phyloP scores from a whole-genome alignment of 352 stramenopile species.

The Phytopythium aichiense region DNA sequence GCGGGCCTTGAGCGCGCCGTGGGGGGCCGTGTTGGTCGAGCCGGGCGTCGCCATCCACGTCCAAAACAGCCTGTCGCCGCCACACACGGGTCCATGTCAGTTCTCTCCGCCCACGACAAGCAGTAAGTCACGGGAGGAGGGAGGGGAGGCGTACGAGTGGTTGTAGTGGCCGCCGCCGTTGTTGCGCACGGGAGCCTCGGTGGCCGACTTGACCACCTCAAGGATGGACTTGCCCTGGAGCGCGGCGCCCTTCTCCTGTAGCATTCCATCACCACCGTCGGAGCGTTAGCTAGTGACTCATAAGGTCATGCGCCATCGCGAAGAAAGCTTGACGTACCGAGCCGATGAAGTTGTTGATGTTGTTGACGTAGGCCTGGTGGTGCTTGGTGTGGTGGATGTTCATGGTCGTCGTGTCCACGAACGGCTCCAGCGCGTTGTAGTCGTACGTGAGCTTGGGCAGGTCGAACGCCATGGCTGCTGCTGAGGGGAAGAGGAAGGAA shows the following conservation, averaged over 20 bases:
- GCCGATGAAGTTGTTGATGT: conserved; percentile 87
- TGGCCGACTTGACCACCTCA: conserved; percentile 70
- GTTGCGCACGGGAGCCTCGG: conserved; percentile 75
- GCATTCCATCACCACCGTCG: neutral
- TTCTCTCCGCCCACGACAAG: neutral
- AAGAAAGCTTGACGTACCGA: conserved; percentile 26
- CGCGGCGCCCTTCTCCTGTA: conserved; percentile 58
- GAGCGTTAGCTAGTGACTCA: neutral
- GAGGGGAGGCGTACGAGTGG: conserved; percentile 36
- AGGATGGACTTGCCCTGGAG: conserved; percentile 82
- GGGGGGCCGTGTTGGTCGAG: conserved; percentile 74
- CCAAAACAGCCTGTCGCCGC: conserved; percentile 79
- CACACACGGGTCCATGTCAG: neutral
- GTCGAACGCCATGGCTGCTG: conserved; percentile 58
- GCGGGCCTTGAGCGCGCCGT: conserved; percentile 71
- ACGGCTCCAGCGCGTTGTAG: conserved; percentile 87
- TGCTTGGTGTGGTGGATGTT: conserved; percentile 93
- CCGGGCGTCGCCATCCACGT: conserved; percentile 87
- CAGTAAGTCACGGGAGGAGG: no score
- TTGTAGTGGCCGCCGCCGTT: conserved; percentile 86
- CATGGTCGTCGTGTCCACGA: conserved; percentile 87
- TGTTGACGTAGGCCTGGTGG: conserved; percentile 89
- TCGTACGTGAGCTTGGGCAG: conserved; percentile 80
- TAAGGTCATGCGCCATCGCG: no score
- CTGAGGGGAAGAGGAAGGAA: neutral